A percentile compares a stretch with the other conserved stretches of the same genome.
phyloP scores from a whole-genome alignment of 345 rosid species.

The Pistacia vera region DNA sequence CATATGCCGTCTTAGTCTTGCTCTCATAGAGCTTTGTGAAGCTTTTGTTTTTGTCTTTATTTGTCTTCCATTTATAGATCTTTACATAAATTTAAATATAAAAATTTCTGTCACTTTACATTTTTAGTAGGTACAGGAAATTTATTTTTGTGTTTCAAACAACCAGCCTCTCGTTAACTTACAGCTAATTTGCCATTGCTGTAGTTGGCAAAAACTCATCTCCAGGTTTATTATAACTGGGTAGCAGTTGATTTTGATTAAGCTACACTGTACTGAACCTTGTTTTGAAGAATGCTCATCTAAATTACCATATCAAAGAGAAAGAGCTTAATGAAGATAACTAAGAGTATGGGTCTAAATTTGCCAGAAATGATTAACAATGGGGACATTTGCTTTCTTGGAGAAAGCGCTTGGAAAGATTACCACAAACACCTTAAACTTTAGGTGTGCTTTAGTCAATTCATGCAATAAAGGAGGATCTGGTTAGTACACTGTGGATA shows the following conservation, averaged over 20 bases:
- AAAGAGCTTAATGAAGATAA: background rate
- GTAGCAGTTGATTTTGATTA: no score
- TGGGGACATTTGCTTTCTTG: background rate
- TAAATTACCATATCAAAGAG: background rate
- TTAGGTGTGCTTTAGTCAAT: slow-evolving; percentile 18
- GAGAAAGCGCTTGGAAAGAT: background rate
- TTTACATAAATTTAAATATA: background rate
- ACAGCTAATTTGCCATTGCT: background rate
- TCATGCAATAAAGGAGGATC: slow-evolving; percentile 18
- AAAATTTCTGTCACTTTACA: background rate
- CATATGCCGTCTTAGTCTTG: background rate
- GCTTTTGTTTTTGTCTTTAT: background rate
- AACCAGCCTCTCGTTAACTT: background rate
- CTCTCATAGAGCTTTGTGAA: background rate
- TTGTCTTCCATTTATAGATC: background rate
- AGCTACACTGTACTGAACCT: no score
- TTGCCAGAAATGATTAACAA: background rate
- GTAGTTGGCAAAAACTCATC: background rate
- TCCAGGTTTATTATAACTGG: no score
- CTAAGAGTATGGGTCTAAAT: no score
- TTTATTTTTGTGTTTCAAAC: background rate
- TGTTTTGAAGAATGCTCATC: background rate
- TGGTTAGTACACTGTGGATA: slow-evolving; percentile 7
- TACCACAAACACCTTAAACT: background rate
- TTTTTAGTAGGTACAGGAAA: background rate